Percentiles rank a stretch among this genome's conserved stretches.
These are phyloP conservation scores for Trichoderma virens DNA, from an alignment of 495 filamentous ascomycete species.

Conservation along the genomic window DNA sequence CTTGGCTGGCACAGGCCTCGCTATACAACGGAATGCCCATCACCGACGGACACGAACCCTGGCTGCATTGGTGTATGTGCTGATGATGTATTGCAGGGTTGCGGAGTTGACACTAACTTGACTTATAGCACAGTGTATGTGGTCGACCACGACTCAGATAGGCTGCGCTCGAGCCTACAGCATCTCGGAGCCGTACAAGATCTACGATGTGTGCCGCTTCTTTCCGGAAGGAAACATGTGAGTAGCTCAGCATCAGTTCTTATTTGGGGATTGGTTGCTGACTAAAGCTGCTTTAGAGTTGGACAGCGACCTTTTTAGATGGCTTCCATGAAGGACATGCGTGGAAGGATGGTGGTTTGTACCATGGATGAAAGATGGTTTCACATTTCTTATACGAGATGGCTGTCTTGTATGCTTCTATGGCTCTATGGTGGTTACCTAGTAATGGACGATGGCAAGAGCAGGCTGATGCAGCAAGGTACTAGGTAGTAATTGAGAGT, in stretches of 20 bases:
- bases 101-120: background rate
- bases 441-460: no score
- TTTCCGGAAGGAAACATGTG: slow-evolving; percentile 3
- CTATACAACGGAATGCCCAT: background rate
- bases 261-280: background rate
- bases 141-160: background rate
- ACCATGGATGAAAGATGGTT: no score
- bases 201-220: background rate
- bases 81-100: background rate
- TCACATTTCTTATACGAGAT: no score
- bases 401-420: no score
- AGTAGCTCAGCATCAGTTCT: background rate
- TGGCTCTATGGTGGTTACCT: no score
- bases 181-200: background rate
- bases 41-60: background rate
- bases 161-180: slow-evolving; percentile 6
- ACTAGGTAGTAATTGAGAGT: no score
- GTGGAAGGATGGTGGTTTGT: no score
- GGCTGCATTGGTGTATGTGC: background rate
- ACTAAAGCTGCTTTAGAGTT: background rate
- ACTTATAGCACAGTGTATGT: background rate
- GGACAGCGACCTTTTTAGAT: background rate
- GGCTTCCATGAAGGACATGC: background rate
- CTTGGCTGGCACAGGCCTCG: background rate
- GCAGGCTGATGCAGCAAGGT: no score